phyloP scores from a whole-genome alignment of 2,329 filamentous ascomycete species.

The Emmonsia crescens region DNA sequence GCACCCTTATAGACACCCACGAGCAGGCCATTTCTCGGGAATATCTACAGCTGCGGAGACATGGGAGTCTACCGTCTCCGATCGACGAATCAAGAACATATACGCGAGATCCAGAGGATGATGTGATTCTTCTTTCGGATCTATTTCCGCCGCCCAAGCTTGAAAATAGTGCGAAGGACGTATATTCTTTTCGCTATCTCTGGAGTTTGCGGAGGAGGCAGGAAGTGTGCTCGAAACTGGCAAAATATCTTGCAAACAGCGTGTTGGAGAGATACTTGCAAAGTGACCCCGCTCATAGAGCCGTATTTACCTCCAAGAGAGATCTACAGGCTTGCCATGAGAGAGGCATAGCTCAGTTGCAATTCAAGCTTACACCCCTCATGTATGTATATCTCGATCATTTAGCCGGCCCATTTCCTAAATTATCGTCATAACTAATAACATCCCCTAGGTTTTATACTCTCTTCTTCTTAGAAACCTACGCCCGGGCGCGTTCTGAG shows the following conservation, averaged over 20 bases:
- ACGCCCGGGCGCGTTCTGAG: constrained; percentile 27
- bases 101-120: constrained; percentile 32
- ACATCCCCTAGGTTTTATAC: constrained; percentile 27
- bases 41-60: constrained; percentile 32
- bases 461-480: constrained; percentile 33
- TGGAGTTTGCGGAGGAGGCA: constrained; percentile 28
- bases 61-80: constrained; percentile 33
- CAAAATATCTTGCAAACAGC: constrained; percentile 32
- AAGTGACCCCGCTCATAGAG: constrained; percentile 21
- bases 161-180: constrained; percentile 22
- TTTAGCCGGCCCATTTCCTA: neutral
- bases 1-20: constrained; percentile 25
- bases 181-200: constrained; percentile 34
- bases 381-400: constrained; percentile 23
- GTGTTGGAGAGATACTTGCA: constrained; percentile 30
- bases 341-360: constrained; percentile 23
- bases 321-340: constrained; percentile 26
- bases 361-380: constrained; percentile 31
- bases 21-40: constrained; percentile 32
- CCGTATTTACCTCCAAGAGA: constrained; percentile 23
- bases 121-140: constrained; percentile 34
- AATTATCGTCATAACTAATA: neutral
- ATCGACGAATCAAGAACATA: constrained; percentile 26
- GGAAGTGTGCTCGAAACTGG: constrained; percentile 28
- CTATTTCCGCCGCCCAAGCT: constrained; percentile 31